Percentiles rank a stretch among this genome's conserved stretches.
Conservation (phyloP, 1,284 basidiomycete genomes). For the Ceratobasidium sp. region DNA sequence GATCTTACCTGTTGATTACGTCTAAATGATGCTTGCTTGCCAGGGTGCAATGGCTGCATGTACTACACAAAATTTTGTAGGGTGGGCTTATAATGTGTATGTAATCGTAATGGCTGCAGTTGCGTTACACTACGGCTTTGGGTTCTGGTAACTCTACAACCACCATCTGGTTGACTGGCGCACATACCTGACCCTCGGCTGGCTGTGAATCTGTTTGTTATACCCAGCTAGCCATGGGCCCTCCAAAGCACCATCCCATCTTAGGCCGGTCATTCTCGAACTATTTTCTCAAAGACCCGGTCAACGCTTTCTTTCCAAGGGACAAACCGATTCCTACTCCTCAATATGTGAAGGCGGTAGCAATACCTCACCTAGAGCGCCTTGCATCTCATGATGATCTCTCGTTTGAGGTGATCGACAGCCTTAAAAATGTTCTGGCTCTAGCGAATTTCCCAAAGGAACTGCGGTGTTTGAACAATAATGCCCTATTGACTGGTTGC, state of each 20-base stretch:
- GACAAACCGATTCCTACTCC: not conserved
- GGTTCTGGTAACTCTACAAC: too few relatives aligned
- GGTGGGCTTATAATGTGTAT: not conserved
- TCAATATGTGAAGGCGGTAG: not conserved
- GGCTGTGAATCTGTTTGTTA: too few relatives aligned
- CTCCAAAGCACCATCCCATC: not conserved
- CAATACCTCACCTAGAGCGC: not conserved
- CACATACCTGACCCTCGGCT: too few relatives aligned
- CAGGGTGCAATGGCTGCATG: not conserved
- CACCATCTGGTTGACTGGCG: too few relatives aligned
- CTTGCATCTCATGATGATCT: not conserved
- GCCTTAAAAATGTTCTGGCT: not conserved
- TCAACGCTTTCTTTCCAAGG: conserved; percentile 1
- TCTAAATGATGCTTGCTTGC: not conserved
- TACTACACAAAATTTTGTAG: too few relatives aligned
- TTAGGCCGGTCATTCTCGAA: not conserved
- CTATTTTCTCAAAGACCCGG: not conserved
- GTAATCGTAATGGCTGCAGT: too few relatives aligned
- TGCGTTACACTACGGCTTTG: not conserved
- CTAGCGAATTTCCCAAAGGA: not conserved
- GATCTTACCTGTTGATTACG: not conserved
- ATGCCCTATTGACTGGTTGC: not conserved
- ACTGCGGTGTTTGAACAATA: not conserved
- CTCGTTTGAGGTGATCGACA: not conserved
- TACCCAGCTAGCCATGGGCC: too few relatives aligned